Evolutionary conservation across 352 stramenopile species (phyloP), one percentile per base, ranked within the genome.

Genomic region (Phytophthora niederhauseri): DNA sequence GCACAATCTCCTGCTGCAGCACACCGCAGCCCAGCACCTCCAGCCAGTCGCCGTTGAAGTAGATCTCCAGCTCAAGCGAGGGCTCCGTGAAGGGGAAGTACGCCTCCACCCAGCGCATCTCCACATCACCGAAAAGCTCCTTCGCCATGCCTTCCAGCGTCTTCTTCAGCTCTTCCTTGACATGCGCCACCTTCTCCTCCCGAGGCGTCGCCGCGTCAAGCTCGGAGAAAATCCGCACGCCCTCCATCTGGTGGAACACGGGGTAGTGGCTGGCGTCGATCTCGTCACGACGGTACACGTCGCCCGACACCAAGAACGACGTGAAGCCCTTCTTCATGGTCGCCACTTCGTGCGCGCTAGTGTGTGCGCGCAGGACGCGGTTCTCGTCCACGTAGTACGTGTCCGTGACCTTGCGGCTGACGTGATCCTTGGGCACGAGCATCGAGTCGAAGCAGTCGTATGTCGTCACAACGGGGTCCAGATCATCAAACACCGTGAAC

Each of bases 81-180:
- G 98, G 97, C 31, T 99, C 85, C 20, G 98, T 99, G 78, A 99
- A 99, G 4, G 98, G 98, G 77, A 99, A 99, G 78, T 99, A 99
- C 11, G 95, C 97, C 31, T 99, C 97, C 2, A 98, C 90, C 98
- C 98, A 99, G 59, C 96, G 88, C 85, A 99, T 99, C 76, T 99
- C 85, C 0, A 98, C 95, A 15, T 94, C 70, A 24, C 91, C 91
- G 20, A 97, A 97, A 0, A 99, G 82, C 56, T 94, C 80, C 49
- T 89, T 75, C 20, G 98, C 95, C 67, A 99, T 87, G 8, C 97
- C 97, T 75, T 99, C 96, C 12, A 99, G 81, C 3, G 86, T 93
- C 30, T 87, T 84, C 82, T 99, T 98, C 6, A 99, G 83, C 74
- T 99, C 94, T n/a, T 94, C 79, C 52, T 95, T 83, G 26, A 99